Percentiles rank a stretch among this genome's conserved stretches.
Conservation (phyloP, 2,329 filamentous ascomycete species). For the Fusarium mundagurra region DNA sequence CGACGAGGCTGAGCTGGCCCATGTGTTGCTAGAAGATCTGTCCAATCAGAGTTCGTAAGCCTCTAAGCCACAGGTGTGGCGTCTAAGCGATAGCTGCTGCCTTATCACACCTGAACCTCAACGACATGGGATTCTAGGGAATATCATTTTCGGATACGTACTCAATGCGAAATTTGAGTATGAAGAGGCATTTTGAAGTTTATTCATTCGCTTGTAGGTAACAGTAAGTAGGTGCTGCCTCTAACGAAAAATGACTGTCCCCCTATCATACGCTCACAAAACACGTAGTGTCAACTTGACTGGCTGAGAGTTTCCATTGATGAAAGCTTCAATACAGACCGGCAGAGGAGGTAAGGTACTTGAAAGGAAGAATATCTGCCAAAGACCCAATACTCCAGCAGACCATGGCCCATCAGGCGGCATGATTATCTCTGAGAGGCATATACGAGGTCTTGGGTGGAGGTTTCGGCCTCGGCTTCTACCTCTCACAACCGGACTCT, state of each 20-base stretch:
- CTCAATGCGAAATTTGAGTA: not conserved
- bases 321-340: not conserved
- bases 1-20: slow-evolving; percentile 39
- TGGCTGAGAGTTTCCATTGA: not conserved
- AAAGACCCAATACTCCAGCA: not conserved
- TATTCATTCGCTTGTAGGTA: not conserved
- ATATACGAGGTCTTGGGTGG: slow-evolving; percentile 7
- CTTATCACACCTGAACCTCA: not conserved
- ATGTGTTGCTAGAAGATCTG: slow-evolving; percentile 9
- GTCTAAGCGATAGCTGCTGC: not conserved
- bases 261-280: not conserved
- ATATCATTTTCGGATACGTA: not conserved
- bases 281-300: not conserved
- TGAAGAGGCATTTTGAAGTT: not conserved
- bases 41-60: slow-evolving; percentile 22
- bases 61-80: slow-evolving; percentile 15
- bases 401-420: not conserved
- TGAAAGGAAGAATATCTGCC: not conserved
- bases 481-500: not conserved
- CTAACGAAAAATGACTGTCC: not conserved
- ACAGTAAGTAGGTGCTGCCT: not conserved
- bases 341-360: not conserved
- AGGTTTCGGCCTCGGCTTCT: slow-evolving; percentile 9
- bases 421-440: not conserved
- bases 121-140: not conserved